Evolutionary conservation across 176 grass and related monocot genomes (phyloP).

Genomic region (Oryza meridionalis): DNA sequence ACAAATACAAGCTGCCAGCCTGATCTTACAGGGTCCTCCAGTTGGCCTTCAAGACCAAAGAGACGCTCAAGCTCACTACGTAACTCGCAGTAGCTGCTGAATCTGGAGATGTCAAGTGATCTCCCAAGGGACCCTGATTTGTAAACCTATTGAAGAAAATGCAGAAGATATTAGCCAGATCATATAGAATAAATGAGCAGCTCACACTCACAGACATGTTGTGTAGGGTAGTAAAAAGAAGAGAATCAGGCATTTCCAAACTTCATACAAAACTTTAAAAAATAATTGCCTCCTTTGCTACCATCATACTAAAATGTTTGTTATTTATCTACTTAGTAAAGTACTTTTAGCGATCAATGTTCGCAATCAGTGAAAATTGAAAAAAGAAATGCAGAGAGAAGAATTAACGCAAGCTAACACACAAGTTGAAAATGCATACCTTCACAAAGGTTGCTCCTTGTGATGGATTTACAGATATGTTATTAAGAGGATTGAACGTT

Average conservation of each 20-base stretch:
- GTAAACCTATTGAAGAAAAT: constrained; percentile 59
- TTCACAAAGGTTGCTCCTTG: constrained; percentile 94
- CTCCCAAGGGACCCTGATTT: constrained; percentile 94
- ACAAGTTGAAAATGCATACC: constrained; percentile 47
- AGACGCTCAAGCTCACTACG: constrained; percentile 81
- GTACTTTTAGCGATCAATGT: not conserved
- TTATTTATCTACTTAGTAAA: not conserved
- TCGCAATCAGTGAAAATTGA: not conserved
- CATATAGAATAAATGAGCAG: not conserved
- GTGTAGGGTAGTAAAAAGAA: not conserved
- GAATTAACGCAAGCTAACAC: not conserved
- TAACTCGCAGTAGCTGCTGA: constrained; percentile 80
- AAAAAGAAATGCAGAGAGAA: not conserved
- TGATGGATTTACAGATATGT: constrained; percentile 65
- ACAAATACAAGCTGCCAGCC: constrained; percentile 99
- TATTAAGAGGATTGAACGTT: constrained; percentile 57
- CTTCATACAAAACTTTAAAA: constrained; percentile 1
- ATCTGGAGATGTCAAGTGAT: constrained; percentile 89
- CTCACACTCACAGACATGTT: not conserved
- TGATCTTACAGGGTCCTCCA: constrained; percentile 98
- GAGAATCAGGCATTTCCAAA: not conserved
- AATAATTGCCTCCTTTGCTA: not conserved
- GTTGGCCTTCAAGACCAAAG: constrained; percentile 96
- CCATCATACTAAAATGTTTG: not conserved
- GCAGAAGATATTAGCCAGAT: not conserved